phyloP scores from a whole-genome alignment of 2,329 filamentous ascomycete genomes.

The Aureobasidium musti region DNA sequence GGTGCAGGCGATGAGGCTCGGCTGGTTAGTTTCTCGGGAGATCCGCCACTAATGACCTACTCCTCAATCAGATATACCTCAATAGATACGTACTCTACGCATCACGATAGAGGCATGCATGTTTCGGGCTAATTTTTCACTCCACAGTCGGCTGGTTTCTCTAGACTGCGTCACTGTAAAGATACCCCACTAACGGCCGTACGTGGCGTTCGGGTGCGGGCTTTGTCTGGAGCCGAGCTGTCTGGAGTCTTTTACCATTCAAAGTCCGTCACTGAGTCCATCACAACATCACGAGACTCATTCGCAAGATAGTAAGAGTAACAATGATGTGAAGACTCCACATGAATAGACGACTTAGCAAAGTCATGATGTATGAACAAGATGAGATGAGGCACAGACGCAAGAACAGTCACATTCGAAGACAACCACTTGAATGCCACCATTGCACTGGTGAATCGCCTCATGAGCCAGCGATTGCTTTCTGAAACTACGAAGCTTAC shows the following conservation, averaged over 20 bases:
- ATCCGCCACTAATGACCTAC: slow-evolving; percentile 1
- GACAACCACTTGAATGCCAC: too few relatives aligned
- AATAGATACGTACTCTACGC: background rate
- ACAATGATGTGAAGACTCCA: background rate
- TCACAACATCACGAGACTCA: background rate
- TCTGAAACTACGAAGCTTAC: too few relatives aligned
- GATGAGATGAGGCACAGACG: background rate
- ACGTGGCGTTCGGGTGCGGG: slow-evolving; percentile 8
- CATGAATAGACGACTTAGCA: too few relatives aligned
- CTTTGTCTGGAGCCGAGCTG: background rate
- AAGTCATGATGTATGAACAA: slow-evolving; percentile 8
- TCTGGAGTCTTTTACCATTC: background rate
- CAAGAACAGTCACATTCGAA: background rate
- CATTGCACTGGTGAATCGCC: too few relatives aligned
- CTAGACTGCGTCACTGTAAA: background rate
- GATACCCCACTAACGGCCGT: background rate
- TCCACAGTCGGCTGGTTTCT: background rate
- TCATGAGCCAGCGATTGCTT: too few relatives aligned
- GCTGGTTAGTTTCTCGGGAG: background rate
- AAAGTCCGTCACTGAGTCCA: background rate
- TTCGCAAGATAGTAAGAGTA: background rate
- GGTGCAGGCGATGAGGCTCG: slow-evolving; percentile 10
- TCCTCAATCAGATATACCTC: background rate
- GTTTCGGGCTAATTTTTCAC: background rate
- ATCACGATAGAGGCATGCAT: background rate